These are phyloP conservation scores for Whalleya microplaca DNA, from an alignment of 2,329 filamentous ascomycete genomes.

Conservation along the genomic window DNA sequence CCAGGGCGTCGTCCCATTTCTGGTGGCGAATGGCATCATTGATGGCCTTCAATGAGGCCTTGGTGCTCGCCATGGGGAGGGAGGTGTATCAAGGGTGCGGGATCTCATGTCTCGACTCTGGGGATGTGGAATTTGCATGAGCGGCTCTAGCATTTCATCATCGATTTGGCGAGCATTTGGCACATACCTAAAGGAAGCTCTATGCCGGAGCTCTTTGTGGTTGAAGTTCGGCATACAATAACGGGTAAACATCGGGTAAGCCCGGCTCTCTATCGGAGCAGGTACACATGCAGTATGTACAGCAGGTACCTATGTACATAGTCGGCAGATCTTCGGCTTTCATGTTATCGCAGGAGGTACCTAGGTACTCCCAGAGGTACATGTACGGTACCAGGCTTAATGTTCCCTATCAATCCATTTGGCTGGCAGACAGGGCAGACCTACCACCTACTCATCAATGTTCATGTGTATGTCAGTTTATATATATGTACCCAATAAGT, in stretches of 20 bases:
- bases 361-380: too few species aligned
- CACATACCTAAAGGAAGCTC: neutral
- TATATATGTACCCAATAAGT: too few species aligned
- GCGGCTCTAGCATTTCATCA: conserved; percentile 26
- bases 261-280: too few species aligned
- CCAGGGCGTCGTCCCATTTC: conserved; percentile 76
- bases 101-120: conserved; percentile 29
- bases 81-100: conserved; percentile 11
- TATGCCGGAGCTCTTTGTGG: neutral
- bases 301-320: too few species aligned
- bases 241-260: neutral
- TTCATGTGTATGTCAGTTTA: too few species aligned
- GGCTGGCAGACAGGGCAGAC: too few species aligned
- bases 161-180: conserved; percentile 19
- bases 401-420: too few species aligned
- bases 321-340: too few species aligned
- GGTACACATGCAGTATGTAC: too few species aligned
- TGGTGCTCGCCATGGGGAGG: conserved; percentile 57
- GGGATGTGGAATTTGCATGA: conserved; percentile 4
- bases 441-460: too few species aligned
- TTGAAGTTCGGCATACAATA: neutral
- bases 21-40: conserved; percentile 76
- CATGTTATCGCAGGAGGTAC: too few species aligned
- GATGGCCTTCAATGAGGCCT: conserved; percentile 80
- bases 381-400: too few species aligned